phyloP scores from a whole-genome alignment of 108 stramenopile species.

The Pinguiococcus pyrenoidosus region DNA sequence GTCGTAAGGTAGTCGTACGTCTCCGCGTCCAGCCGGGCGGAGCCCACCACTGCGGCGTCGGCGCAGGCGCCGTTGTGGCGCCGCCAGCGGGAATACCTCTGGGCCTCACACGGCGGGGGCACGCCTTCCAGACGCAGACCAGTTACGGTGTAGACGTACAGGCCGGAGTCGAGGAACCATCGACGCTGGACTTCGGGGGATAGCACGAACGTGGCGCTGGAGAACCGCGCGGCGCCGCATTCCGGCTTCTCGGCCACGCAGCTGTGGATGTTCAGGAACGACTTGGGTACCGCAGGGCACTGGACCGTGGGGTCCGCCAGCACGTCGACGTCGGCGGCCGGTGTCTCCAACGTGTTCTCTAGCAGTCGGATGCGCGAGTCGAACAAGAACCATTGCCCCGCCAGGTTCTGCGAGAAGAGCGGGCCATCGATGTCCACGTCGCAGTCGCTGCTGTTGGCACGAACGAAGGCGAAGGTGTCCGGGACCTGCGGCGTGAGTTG shows the following conservation, averaged over 20 bases:
- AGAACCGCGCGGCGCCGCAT: neutral
- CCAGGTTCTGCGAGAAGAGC: neutral
- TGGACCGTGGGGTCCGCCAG: neutral
- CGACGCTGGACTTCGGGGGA: too few relatives aligned
- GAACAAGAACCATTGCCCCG: neutral
- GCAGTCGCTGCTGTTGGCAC: too few relatives aligned
- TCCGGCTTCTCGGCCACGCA: neutral
- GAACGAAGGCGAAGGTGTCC: too few relatives aligned
- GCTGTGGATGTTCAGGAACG: neutral
- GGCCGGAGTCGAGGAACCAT: neutral
- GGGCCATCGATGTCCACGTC: too few relatives aligned
- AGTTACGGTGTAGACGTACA: neutral
- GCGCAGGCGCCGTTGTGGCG: neutral
- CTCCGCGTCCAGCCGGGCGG: too few relatives aligned
- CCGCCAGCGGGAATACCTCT: neutral
- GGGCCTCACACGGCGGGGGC: neutral
- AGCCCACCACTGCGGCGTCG: neutral
- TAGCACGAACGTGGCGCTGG: neutral
- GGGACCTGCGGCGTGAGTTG: too few relatives aligned
- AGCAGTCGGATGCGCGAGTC: neutral
- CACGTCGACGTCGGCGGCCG: neutral
- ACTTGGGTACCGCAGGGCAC: neutral
- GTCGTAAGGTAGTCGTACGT: conserved; percentile 4
- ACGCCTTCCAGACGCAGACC: neutral
- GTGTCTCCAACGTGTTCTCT: neutral